Base-by-base conservation (phyloP, 208 protist genomes). In the Herpetomonas muscarum region DNA sequence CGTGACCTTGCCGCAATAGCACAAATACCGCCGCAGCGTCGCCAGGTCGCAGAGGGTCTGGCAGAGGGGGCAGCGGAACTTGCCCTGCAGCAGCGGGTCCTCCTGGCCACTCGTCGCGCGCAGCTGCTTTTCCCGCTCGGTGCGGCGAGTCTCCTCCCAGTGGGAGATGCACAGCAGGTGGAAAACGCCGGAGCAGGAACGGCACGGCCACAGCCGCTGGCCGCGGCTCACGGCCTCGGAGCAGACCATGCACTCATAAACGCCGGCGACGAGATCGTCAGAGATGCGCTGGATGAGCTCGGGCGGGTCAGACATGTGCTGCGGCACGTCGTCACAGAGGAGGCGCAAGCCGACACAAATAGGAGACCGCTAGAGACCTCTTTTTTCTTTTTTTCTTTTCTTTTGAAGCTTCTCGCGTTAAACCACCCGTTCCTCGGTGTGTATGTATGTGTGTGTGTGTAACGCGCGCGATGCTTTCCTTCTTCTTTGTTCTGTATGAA, bases 51-150 rank as follows among this genome's bases (percentile, higher is more conserved):
- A 45, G 21, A 77, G 52, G 15, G 67, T 62, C 41, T 80, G 79
- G 69, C 87, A 94, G 21, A 87, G 58, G 9, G 87, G 84, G 52
- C 87, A 94, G 29, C 70, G 70, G 50, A 94, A 89, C 41, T 78
- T 65, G 42, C 61, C 70, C 5, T 55, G 56, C 41, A 69, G 46
- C 49, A 25, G 25, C n/a, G 55, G 17, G 0, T 55, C 31, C 13
- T 37, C 58, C 21, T 44, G 7, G 19, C 26, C n/a, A 15, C 61
- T 69, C 19, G 63, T 70, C 13, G 37, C 55, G 28, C 55, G 49
- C 26, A 67, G 62, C 46, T 72, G 61, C 48, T 62, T 67, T 49
- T 80, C 72, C 1, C 76, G 75, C 61, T 81, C 71, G 52, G 85
- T 71, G 4, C 32, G 32, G 52, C 84, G 68, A 42, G 61, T 73